Percentiles rank a stretch among this genome's conserved stretches.
Evolutionary conservation across 352 stramenopile genomes (phyloP).

Genomic region (Phytopythium aichiense): DNA sequence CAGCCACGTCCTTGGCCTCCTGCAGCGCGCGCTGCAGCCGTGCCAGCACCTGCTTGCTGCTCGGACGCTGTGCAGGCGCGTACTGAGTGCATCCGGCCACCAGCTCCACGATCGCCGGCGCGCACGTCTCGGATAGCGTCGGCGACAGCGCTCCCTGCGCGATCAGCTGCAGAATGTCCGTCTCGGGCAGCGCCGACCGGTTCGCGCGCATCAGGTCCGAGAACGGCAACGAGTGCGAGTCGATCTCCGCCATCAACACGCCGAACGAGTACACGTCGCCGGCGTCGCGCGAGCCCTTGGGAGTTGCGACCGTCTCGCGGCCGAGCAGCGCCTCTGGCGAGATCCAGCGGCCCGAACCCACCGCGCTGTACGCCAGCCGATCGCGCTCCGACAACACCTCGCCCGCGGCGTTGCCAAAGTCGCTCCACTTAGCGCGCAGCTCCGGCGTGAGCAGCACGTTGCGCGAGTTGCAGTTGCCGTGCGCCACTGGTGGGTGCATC

Average conservation of each 20-base stretch:
- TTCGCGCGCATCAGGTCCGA: conserved; percentile 66
- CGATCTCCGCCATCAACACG: conserved; percentile 66
- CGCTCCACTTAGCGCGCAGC: conserved; percentile 61
- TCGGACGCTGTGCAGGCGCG: conserved; percentile 29
- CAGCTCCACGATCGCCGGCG: conserved; percentile 42
- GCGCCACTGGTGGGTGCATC: conserved; percentile 47
- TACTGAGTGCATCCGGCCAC: conserved; percentile 36
- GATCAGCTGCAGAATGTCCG: conserved; percentile 66
- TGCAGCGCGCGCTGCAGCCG: conserved; percentile 28
- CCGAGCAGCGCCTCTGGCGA: conserved; percentile 62
- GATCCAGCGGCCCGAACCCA: conserved; percentile 69
- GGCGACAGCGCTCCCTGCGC: conserved; percentile 50
- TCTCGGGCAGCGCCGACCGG: conserved; percentile 43
- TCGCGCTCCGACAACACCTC: conserved; percentile 55
- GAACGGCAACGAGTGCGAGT: conserved; percentile 68
- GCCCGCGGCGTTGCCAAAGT: conserved; percentile 53
- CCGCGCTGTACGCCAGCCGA: conserved; percentile 54
- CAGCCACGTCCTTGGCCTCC: conserved; percentile 9
- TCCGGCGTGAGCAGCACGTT: conserved; percentile 57
- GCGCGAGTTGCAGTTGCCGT: conserved; percentile 64
- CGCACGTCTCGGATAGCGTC: conserved; percentile 47
- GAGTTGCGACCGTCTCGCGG: conserved; percentile 31
- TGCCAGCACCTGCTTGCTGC: conserved; percentile 30
- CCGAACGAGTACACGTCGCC: conserved; percentile 69
- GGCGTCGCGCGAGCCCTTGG: conserved; percentile 26